Evolutionary conservation across 1,284 basidiomycete genomes (phyloP), one percentile per base, ranked within the genome.

Genomic region (Tilletia caries): DNA sequence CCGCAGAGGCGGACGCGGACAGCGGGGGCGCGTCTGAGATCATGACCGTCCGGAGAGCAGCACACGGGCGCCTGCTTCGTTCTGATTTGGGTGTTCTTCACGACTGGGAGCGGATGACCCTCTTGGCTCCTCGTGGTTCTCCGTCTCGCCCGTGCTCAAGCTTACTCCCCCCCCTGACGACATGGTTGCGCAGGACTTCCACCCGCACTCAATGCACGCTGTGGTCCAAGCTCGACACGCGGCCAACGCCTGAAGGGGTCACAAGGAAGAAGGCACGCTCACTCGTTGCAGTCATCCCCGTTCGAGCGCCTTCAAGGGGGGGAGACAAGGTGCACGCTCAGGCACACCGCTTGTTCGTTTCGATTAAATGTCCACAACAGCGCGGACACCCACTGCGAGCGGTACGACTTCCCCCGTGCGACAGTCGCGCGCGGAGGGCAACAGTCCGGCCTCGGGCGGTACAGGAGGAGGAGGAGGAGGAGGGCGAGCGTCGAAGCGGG

Each of bases 361-460:
- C n/a, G n/a, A n/a, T n/a, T n/a, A 29, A 29, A 62, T 62, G 58
- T 27, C 58, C 6, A 13, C 58, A 18, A 33, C 27, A 8, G 32
- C 33, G 20, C 58, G 34, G 13, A 34, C 58, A n/a, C 58, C 58
- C 18, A 62, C 58, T 18, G 58, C 29, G n/a, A 62, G 58, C n/a
- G 58, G 58, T 20, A 20, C 58, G 29, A 29, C 58, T 5, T 62
- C 58, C 4, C 58, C 58, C 15, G 20, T 20, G 34, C 27, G 58
- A 62, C 32, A 33, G 27, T 1, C 33, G 34, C 27, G 58, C 27
- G 32, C 58, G 1, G 58, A 62, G 18, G 27, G 6, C 1, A n/a
- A 2, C 18, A 62, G 27, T 18, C 29, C 58, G 12, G 33, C 58
- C 10, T 4, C 13, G 3, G 58, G 29, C 18, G 34, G 58, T 15